Evolutionary conservation across 257 asterid species (phyloP).

Genomic region (Haberlea rhodopensis): DNA sequence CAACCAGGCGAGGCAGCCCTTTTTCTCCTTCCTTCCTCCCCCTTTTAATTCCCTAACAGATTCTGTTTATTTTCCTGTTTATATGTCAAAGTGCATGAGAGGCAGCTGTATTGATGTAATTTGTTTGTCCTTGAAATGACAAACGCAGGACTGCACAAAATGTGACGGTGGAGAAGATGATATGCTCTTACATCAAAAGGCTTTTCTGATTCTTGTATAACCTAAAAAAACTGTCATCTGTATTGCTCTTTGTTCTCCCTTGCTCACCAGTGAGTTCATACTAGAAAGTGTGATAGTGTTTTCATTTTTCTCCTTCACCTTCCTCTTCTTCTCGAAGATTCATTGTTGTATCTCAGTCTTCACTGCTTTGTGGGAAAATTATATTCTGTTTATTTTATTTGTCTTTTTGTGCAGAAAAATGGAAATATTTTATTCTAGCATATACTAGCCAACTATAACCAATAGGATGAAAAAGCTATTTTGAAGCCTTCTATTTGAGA

Average conservation of each 20-base stretch:
- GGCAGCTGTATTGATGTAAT: neutral
- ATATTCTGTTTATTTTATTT: too few species aligned
- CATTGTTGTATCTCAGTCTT: neutral
- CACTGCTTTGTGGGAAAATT: neutral
- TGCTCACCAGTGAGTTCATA: neutral
- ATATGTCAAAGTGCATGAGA: neutral
- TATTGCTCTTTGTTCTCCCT: neutral
- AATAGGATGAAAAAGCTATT: too few species aligned
- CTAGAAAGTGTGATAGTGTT: neutral
- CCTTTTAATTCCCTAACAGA: too few species aligned
- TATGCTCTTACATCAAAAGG: neutral
- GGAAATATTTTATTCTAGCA: neutral
- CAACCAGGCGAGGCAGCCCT: too few species aligned
- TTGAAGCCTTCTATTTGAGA: neutral
- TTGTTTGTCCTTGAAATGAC: neutral
- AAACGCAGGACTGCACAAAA: neutral
- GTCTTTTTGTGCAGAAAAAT: neutral
- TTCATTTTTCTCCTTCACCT: neutral
- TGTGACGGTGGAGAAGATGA: neutral
- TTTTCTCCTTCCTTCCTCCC: too few species aligned
- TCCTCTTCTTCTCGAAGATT: neutral
- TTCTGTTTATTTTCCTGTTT: too few species aligned
- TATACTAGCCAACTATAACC: neutral
- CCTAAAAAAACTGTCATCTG: neutral
- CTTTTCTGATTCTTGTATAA: neutral